Evolutionary conservation across 768 basidiomycete genomes (phyloP).

Genomic region (Serendipita sp.): DNA sequence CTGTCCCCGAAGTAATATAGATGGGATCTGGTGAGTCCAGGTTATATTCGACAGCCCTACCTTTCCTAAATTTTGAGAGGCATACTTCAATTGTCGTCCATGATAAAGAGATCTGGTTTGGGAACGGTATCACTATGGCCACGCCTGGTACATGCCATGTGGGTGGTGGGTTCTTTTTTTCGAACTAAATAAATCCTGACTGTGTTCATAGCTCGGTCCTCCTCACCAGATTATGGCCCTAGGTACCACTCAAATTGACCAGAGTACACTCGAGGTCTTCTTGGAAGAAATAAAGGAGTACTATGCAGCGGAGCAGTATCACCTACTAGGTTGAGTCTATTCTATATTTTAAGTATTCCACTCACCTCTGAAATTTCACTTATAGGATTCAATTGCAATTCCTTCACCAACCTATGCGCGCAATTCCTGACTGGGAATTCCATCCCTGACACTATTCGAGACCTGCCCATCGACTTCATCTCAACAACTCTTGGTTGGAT

Average conservation of each 20-base stretch:
- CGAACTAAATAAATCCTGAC: not conserved
- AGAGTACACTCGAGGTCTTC: conserved; percentile 77
- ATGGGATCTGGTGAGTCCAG: conserved; percentile 68
- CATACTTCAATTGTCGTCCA: conserved; percentile 87
- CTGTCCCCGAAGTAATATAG: conserved; percentile 79
- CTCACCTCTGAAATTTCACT: not conserved
- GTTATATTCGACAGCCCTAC: not conserved
- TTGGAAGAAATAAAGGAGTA: conserved; percentile 53
- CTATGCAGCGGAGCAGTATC: conserved; percentile 73
- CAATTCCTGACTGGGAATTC: not conserved
- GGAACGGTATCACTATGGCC: conserved; percentile 63
- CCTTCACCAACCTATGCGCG: not conserved
- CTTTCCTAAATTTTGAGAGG: conserved; percentile 28
- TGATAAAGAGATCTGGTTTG: conserved; percentile 78
- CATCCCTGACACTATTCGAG: not conserved
- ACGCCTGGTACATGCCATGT: conserved; percentile 73
- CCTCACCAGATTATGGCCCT: conserved; percentile 58
- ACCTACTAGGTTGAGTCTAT: conserved; percentile 47
- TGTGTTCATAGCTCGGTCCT: conserved; percentile 42
- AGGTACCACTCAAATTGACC: conserved; percentile 67
- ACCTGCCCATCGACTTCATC: conserved; percentile 3
- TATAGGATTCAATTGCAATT: not conserved
- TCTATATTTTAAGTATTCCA: not conserved
- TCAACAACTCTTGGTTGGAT: not conserved
- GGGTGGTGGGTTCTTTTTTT: conserved; percentile 18